Conservation (phyloP, 1,284 basidiomycete genomes). For the Melanopsichium pennsylvanicum region DNA sequence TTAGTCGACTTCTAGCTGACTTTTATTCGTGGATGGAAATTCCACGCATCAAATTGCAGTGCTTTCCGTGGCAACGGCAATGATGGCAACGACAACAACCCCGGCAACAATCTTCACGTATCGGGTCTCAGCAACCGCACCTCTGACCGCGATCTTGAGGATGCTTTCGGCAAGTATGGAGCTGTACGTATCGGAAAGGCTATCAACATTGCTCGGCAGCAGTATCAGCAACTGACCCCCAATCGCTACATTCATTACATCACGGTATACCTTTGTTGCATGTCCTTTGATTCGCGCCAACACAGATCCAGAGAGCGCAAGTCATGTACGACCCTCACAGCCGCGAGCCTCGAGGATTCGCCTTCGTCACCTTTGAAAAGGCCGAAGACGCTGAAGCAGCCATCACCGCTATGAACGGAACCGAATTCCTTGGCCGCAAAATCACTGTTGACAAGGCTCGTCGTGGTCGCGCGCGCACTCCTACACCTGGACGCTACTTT, state of each 20-base stretch:
- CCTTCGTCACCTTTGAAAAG: conserved; percentile 93
- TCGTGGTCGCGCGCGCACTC: conserved; percentile 89
- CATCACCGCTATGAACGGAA: conserved; percentile 80
- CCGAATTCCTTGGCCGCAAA: conserved; percentile 84
- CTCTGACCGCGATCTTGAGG: conserved; percentile 85
- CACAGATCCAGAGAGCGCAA: conserved; percentile 74
- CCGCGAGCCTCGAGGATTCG: conserved; percentile 94
- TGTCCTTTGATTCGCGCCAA: neutral
- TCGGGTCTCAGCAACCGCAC: conserved; percentile 82
- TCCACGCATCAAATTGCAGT: too few species aligned
- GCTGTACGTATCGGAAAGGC: conserved; percentile 72
- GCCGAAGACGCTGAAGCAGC: conserved; percentile 87
- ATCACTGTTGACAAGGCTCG: conserved; percentile 92
- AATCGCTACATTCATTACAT: too few species aligned
- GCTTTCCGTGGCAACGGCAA: conserved; percentile 65
- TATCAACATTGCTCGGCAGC: too few species aligned
- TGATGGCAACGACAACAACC: conserved; percentile 71
- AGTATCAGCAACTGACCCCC: too few species aligned
- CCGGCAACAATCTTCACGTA: conserved; percentile 96
- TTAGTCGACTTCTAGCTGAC: neutral
- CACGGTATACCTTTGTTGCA: too few species aligned
- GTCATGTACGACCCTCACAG: conserved; percentile 98
- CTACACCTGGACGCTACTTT: conserved; percentile 92
- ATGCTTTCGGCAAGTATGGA: conserved; percentile 85
- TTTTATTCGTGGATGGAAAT: too few species aligned